phyloP scores from a whole-genome alignment of 2,329 filamentous ascomycete genomes.

The Grosmannia serpens region DNA sequence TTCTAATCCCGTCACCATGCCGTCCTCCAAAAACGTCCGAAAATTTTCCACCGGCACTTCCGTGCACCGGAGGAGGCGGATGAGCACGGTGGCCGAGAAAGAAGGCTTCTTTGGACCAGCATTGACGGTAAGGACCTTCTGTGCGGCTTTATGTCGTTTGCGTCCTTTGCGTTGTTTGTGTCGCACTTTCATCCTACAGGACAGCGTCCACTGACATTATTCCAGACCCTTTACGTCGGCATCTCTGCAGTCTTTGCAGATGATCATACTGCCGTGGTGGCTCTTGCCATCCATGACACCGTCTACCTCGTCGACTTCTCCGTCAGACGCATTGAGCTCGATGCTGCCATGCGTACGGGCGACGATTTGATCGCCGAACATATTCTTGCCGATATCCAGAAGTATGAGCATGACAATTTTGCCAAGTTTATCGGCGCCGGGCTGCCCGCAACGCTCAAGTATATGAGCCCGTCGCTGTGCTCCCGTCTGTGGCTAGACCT shows the following conservation, averaged over 20 bases:
- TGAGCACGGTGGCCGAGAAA: conserved; percentile 32
- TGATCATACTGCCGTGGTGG: conserved; percentile 43
- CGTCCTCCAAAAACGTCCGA: conserved; percentile 15
- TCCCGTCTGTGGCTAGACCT: conserved; percentile 65
- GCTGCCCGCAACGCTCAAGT: conserved; percentile 47
- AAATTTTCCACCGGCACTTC: conserved; percentile 34
- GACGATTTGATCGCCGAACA: conserved; percentile 45
- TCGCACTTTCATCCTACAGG: too few species aligned
- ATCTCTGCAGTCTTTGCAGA: conserved; percentile 44
- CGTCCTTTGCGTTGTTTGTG: not conserved
- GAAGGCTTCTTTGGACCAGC: conserved; percentile 32
- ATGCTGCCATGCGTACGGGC: conserved; percentile 25
- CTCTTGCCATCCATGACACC: conserved; percentile 60
- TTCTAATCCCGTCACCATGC: not conserved
- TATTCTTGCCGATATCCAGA: conserved; percentile 42
- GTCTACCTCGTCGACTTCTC: conserved; percentile 66
- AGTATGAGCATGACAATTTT: conserved; percentile 53
- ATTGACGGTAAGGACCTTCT: conserved; percentile 27
- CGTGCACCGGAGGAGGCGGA: conserved; percentile 32
- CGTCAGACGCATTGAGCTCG: conserved; percentile 43
- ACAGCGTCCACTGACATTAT: not conserved
- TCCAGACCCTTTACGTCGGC: conserved; percentile 48
- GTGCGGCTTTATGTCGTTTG: not conserved
- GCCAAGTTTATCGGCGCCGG: conserved; percentile 67
- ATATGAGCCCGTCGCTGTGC: conserved; percentile 52